Evolutionary conservation across 345 rosid genomes (phyloP).

Genomic region (Noccaea caerulescens): DNA sequence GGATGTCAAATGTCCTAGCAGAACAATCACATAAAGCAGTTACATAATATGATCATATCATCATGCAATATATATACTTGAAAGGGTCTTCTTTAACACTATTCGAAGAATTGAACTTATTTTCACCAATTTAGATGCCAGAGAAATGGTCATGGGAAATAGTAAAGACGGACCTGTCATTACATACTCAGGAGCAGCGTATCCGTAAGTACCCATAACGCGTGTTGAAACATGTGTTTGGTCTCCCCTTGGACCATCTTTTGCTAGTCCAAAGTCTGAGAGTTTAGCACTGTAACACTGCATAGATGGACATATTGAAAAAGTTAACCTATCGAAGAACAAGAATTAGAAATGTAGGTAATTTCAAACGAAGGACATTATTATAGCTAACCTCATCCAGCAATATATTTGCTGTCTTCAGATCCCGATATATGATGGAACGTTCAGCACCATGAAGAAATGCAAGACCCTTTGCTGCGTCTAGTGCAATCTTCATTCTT

Average conservation of each 20-base stretch:
- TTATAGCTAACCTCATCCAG: slow-evolving; percentile 66
- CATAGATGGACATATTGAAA: slow-evolving; percentile 17
- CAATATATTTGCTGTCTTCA: slow-evolving; percentile 96
- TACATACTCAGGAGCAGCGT: slow-evolving; percentile 96
- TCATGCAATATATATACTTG: not conserved
- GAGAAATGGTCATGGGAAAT: not conserved
- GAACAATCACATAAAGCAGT: slow-evolving; percentile 17
- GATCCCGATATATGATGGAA: slow-evolving; percentile 91
- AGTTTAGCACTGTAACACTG: slow-evolving; percentile 91
- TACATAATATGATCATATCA: not conserved
- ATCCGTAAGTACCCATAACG: slow-evolving; percentile 98
- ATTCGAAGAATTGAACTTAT: not conserved
- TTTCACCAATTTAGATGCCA: not conserved
- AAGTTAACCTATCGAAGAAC: not conserved
- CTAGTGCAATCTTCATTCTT: slow-evolving; percentile 91
- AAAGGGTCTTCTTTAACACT: not conserved
- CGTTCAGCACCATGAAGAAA: slow-evolving; percentile 94
- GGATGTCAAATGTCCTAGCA: slow-evolving; percentile 91
- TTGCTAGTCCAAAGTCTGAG: slow-evolving; percentile 96
- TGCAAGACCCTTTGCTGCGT: slow-evolving; percentile 94
- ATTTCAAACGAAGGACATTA: not conserved
- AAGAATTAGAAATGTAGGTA: not conserved
- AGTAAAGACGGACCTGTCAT: slow-evolving; percentile 78
- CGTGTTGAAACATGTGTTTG: slow-evolving; percentile 99
- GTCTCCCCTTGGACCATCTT: slow-evolving; percentile 98